Evolutionary conservation across 2,329 filamentous ascomycete species (phyloP), one percentile per base, ranked within the genome.

Genomic region (Plectosphaerella sp.): DNA sequence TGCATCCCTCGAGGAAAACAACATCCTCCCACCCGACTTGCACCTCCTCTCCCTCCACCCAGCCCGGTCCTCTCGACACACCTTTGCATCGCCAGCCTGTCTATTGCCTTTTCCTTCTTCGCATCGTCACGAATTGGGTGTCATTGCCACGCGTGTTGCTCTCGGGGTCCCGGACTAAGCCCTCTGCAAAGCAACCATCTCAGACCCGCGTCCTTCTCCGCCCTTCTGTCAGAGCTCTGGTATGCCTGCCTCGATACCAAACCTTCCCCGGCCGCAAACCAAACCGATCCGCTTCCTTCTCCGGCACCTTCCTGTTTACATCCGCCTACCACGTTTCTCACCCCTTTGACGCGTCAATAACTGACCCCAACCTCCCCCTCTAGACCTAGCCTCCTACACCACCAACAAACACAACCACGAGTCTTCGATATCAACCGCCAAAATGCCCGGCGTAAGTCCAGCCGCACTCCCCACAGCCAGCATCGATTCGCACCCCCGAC

Each of bases 391-490:
- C n/a, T 10, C 18, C 45, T 36, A 25, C 22, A 18, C 4, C 15
- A n/a, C 45, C 45, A 11, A 9, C 22, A 20, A n/a, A 15, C n/a
- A n/a, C 18, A 18, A 5, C 33, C 20, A 28, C 20, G n/a, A 10
- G 5, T 12, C 45, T 10, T 28, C 24, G 41, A 43, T 43, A 43
- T 43, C 41, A 43, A 20, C 41, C 33, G 46, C 53, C 55, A 67
- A 64, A 42, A 71, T 71, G 68, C 67, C 69, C 64, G 65, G 66
- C 51, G 69, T 72, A 70, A 67, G 69, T 67, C 56, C 48, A 50
- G 25, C 41, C 41, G 18, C 18, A 43, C 18, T 6, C 41, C 16
- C 10, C 6, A 12, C 41, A 6, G 12, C 18, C n/a, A 18, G n/a
- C 41, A 18, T 43, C 41, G n/a, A 18, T 11, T 7, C 3, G 28